Base-by-base conservation (phyloP, 371 early-diverging fungal species). In the Apophysomyces trapeziformis region DNA sequence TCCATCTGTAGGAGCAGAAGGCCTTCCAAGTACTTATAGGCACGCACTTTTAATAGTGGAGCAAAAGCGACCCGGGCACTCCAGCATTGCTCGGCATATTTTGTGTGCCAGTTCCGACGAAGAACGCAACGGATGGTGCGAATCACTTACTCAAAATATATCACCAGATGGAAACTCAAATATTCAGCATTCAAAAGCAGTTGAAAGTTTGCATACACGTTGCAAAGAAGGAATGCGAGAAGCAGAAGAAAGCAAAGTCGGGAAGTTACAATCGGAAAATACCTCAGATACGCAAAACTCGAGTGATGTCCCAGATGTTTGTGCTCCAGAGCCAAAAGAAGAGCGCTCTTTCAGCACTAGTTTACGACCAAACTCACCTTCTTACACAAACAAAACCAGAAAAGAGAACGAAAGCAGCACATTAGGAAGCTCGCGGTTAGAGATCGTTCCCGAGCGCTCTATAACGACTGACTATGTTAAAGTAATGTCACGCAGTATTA, bases 61-160 rank as follows among this genome's bases (percentile, higher is more conserved):
- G 65, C 83, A 76, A 11, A 85, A 84, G 69, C 85, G 82, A 60
- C 72, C 79, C n/a, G 65, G 84, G 37, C 79, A 84, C 50, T 85
- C 83, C 61, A 83, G 86, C 36, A 75, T 85, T 0, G 70, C 77
- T 35, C 76, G 89, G 11, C 93, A 93, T 68, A 88, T 94, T 37
- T 87, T 97, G 32, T 93, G 92, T 73, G 95, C 95, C 8, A 92
- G 90, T 26, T 90, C 90, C 9, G 96, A 95, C 64, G 74, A 75
- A 32, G 96, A 96, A 65, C 82, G 95, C 36, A 95, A 95, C 68
- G 87, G 87, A 46, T 96, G 96, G 95, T 89, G 95, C 0, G 81
- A 83, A 57, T 87, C 88, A 0, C 74, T 92, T 7, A 62, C 75
- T 43, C 69, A 75, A 39, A 69, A 77, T 77, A 82, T 64, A 76